Evolutionary conservation across 306 rosid genomes (phyloP).

Genomic region (Carpinus fangiana): DNA sequence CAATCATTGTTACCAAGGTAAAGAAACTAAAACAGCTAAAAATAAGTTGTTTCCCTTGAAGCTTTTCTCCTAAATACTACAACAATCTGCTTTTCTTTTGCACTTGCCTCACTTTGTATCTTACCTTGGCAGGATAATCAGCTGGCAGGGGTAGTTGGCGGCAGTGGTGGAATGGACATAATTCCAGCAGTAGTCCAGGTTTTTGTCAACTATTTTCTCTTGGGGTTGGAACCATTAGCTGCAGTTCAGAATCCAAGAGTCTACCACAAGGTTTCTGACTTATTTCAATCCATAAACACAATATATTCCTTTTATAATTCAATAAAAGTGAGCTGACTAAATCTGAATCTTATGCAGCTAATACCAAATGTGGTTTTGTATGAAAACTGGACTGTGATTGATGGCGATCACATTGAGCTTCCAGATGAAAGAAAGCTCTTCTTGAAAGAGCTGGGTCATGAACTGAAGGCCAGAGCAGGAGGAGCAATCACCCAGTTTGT

Average conservation of each 20-base stretch:
- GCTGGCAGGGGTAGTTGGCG: conserved; percentile 78
- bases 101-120: conserved; percentile 5
- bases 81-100: not conserved
- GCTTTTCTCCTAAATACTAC: not conserved
- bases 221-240: conserved; percentile 71
- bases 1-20: conserved; percentile 78
- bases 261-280: conserved; percentile 56
- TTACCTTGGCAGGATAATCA: conserved; percentile 54
- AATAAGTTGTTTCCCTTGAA: not conserved
- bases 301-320: not conserved
- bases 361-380: conserved; percentile 64
- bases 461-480: conserved; percentile 31
- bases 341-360: conserved; percentile 51
- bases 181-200: conserved; percentile 73
- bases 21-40: not conserved
- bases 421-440: conserved; percentile 46
- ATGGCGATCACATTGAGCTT: conserved; percentile 72
- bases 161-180: conserved; percentile 84
- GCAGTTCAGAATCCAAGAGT: conserved; percentile 78
- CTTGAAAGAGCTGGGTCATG: conserved; percentile 70
- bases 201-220: conserved; percentile 61
- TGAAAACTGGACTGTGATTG: conserved; percentile 61
- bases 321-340: conserved; percentile 21
- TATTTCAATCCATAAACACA: conserved; percentile 13
- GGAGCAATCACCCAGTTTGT: conserved; percentile 69